These are phyloP conservation scores for Polysphondylium violaceum DNA, from an alignment of 78 protist species.

Conservation along the genomic window DNA sequence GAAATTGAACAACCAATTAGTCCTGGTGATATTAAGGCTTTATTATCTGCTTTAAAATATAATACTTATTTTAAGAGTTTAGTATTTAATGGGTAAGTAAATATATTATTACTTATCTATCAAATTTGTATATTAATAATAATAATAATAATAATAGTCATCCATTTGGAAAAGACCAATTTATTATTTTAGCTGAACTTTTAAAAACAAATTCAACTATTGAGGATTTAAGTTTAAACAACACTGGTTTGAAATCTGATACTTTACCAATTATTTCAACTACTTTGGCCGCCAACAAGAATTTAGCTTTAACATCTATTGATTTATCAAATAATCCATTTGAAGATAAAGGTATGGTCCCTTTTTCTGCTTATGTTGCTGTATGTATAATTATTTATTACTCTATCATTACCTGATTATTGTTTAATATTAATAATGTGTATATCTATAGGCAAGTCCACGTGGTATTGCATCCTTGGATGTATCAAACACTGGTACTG, in stretches of 20 bases:
- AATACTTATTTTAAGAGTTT: slow-evolving; percentile 78
- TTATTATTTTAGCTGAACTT: slow-evolving; percentile 34
- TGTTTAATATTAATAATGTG: not conserved
- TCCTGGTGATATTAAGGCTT: slow-evolving; percentile 66
- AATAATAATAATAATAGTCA: not conserved
- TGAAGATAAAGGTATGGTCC: slow-evolving; percentile 73
- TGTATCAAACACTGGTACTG: slow-evolving; percentile 20
- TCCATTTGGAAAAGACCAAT: slow-evolving; percentile 46
- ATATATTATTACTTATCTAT: not conserved
- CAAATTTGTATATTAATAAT: not conserved
- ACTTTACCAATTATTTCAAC: slow-evolving; percentile 59
- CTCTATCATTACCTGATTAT: not conserved
- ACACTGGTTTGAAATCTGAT: slow-evolving; percentile 51
- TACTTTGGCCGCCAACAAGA: slow-evolving; percentile 59
- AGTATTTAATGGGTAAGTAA: slow-evolving; percentile 43
- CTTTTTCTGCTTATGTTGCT: slow-evolving; percentile 65
- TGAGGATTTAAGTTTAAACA: slow-evolving; percentile 61
- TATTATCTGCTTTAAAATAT: slow-evolving; percentile 59
- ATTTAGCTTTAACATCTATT: slow-evolving; percentile 51
- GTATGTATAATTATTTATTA: not conserved
- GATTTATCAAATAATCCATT: slow-evolving; percentile 71
- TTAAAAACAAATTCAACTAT: slow-evolving; percentile 54
- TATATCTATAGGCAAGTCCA: slow-evolving; percentile 16
- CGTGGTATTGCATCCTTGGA: slow-evolving; percentile 67
- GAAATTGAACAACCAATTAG: slow-evolving; percentile 83